Base-by-base conservation (phyloP, 371 early-diverging fungal genomes). In the Lichtheimia ornata region DNA sequence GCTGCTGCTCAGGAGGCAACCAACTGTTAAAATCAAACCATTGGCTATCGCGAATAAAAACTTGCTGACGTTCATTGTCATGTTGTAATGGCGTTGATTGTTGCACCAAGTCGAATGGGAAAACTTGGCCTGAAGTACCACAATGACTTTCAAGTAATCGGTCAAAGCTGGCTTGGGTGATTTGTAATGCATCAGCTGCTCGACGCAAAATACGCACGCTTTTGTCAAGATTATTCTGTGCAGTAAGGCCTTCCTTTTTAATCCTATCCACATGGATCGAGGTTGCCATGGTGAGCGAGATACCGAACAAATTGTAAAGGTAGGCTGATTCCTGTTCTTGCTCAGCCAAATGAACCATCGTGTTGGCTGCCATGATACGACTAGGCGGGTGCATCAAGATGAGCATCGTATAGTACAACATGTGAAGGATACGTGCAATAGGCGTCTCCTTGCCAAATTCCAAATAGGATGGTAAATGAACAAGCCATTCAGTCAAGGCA, bases 321-420 rank as follows among this genome's bases (percentile, higher is more conserved):
- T 66, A 59, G 13, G 53, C 41, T 27, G 69, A 64, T n/a, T 65
- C 51, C 11, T 61, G 43, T 3, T 64, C 63, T 60, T 77, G 74
- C 42, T 71, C 76, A 11, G 77, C 74, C 20, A 80, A 72, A 54
- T 73, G 70, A 15, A 76, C 58, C 7, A 80, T 71, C 2, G 71
- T 74, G 28, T 67, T 73, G 12, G 73, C 72, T 3, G 80, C 73
- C n/a, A 66, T 70, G 50, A 41, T 62, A 56, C 44, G 35, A 9
- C 35, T 35, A 2, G 35, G 35, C 9, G 35, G 35, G 44, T 49
- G 53, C 6, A n/a, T 12, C 15, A 52, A 22, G 6, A 52, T 52
- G 53, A 47, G 6, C 14, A 42, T 42, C 0, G 79, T 70, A 50
- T 79, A 69, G 58, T 79, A 79, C 18, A 76, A 53, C 42, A 79